phyloP scores from a whole-genome alignment of 2,329 filamentous ascomycete genomes.

The Grosmannia clavigera region DNA sequence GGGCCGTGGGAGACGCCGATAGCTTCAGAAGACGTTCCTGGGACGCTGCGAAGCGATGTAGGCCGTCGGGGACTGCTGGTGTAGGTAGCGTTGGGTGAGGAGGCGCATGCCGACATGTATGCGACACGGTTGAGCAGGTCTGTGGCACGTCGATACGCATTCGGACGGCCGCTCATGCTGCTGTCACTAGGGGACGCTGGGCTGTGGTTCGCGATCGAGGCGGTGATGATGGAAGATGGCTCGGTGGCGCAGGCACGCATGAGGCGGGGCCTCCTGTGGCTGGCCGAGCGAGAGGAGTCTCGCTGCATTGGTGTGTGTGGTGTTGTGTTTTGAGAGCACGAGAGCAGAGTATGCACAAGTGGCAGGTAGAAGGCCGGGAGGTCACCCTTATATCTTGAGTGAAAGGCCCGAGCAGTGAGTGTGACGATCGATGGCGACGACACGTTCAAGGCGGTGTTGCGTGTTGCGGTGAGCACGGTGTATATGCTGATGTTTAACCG shows the following conservation, averaged over 20 bases:
- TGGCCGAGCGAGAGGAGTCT: slow-evolving; percentile 26
- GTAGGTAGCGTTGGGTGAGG: neutral
- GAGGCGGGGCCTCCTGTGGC: slow-evolving; percentile 37
- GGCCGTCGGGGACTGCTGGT: neutral
- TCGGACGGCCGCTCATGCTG: neutral
- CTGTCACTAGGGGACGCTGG: slow-evolving; percentile 15
- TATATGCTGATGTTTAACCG: no score
- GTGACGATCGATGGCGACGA: no score
- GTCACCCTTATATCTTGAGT: neutral
- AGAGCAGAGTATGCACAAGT: neutral
- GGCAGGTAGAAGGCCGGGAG: neutral
- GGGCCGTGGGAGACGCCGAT: neutral
- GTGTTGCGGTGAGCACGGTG: no score
- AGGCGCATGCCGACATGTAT: slow-evolving; percentile 25
- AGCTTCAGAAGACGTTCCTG: neutral
- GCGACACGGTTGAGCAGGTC: slow-evolving; percentile 43
- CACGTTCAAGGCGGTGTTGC: no score
- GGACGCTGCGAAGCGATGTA: neutral
- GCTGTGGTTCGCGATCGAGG: slow-evolving; percentile 39
- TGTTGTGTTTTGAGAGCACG: neutral
- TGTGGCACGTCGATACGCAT: slow-evolving; percentile 30
- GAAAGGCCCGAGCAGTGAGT: neutral
- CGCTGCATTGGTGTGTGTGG: slow-evolving; percentile 10
- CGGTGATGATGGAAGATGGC: slow-evolving; percentile 45
- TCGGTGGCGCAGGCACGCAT: slow-evolving; percentile 43